Evolutionary conservation across 169 alveolate genomes (phyloP), one percentile per base, ranked within the genome.

Genomic region (Cryptosporidium viatorum): DNA sequence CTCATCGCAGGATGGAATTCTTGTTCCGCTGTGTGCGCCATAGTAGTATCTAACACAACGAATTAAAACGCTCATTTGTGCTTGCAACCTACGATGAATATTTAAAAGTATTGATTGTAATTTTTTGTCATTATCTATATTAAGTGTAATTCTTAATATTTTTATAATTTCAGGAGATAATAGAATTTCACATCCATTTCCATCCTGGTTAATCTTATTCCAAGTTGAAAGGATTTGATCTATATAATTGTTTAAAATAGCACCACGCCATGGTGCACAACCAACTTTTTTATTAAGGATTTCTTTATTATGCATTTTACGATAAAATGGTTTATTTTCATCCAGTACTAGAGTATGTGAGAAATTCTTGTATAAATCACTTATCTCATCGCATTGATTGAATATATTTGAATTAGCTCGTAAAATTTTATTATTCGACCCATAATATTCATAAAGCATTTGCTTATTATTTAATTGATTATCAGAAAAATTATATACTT

Each of bases 1-100:
- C 29, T 80, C 89, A 41, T 80, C 35, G 74, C 41, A 80, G 12
- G 89, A 80, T 5, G 70, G 86, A 9, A 26, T n/a, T 23, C 69
- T 80, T 26, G 43, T 41, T 26, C 69, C 48, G 62, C 29, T 41
- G 16, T 37, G 35, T 16, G 39, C 58, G n/a, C 65, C 33, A 14
- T 80, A 80, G 45, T 80, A 80, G 35, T 48, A 21, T 45, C 80
- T 59, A 21, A 80, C 5, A 18, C 74, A 67, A 41, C 74, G 74
- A 10, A 59, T 29, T 43, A 80, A 4, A 8, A 31, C 31, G 37
- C 70, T 59, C 45, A 65, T 65, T 62, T 62, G 89, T 21, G 74
- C 23, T 21, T 62, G 48, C 14, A 80, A 62, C 60, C 33, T 62
- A 23, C 59, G 41, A 23, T 59, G 37, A 26, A 80, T 39, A 10